Evolutionary conservation across 805 yeast species (phyloP), one percentile per base, ranked within the genome.

Genomic region (Wickerhamiella shivajii): DNA sequence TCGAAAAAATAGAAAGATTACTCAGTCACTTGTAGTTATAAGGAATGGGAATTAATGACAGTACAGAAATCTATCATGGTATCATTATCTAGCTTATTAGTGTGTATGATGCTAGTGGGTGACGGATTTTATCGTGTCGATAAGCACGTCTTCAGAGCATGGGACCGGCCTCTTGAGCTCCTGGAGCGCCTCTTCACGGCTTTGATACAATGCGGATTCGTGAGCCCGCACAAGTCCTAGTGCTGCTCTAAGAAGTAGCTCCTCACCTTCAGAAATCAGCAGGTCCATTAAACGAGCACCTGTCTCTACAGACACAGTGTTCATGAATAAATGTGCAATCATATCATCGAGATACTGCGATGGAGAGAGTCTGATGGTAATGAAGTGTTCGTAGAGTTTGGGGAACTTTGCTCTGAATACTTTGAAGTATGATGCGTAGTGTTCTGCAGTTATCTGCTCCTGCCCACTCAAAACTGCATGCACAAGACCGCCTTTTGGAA

Each of bases 221-320:
- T 69, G 53, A 26, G 59, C 56, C 16, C 60, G 58, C 27, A 77
- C 47, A 10, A 73, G 48, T 0, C 71, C 77, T n/a, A 76, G 49
- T 2, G 67, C 56, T 8, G 65, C 61, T 14, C 76, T 60, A 27
- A 71, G 52, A 31, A 76, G 46, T 41, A 73, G 60, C 2, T 64
- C 52, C 42, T 70, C 78, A 6, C 75, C 73, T 47, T 74, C 81
- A 47, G 74, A 73, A 8, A 74, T 48, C 47, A 63, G 63, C 4
- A 75, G 57, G 47, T 77, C 85, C 39, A 77, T 44, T 5, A 76
- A 42, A 11, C 71, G 61, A 17, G 63, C 55, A 6, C 67, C 50
- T 1, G 64, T 50, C 21, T 72, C 74, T 2, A 47, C 42, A 29
- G 68, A 51, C 27, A 73, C 45, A 17, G 62, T 57, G 31, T 59